Base-by-base conservation (phyloP, 75 land plant species). In the Picea sitchensis region DNA sequence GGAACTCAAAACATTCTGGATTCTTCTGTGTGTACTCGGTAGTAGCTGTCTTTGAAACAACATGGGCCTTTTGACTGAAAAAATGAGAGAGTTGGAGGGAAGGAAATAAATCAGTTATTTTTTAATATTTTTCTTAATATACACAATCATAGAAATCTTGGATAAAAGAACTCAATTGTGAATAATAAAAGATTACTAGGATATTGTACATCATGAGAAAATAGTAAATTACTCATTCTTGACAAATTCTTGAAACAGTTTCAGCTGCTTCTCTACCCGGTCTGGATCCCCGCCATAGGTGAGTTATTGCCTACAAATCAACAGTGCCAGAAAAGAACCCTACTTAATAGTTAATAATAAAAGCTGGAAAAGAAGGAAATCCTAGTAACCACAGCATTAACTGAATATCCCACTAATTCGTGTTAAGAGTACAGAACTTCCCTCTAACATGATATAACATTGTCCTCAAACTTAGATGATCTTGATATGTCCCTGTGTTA, bases 231-330 rank as follows among this genome's bases (percentile, higher is more conserved):
- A 71, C 74, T 44, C 74, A 71, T 71, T 44, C 54, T 12, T 23
- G 23, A 41, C 51, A 44, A 71, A 71, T 44, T 71, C 14, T n/a
- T 71, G 21, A 9, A 44, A 36, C 26, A 71, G 41, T 71, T 71
- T 71, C 47, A 71, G 74, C 54, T 41, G 74, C 54, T 8, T 71
- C 74, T n/a, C 51, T 71, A 44, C 54, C 56, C 21, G 51, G 8
- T 41, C 74, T 71, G 54, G 74, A 71, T 44, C 23, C 44, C 74
- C 74, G 74, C 74, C 74, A 71, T n/a, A 71, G 13, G 74, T 71
- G 56, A 71, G 74, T 17, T 71, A 71, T 41, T 71, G 44, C 74
- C 74, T 71, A 71, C 74, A 71, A 71, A 69, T 69, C 51, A 71
- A 56, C 74, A 71, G 54, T 71, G 54, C 51, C 74, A 71, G 73